Evolutionary conservation across 176 grass and related monocot species (phyloP).

Genomic region (Otatea glauca): DNA sequence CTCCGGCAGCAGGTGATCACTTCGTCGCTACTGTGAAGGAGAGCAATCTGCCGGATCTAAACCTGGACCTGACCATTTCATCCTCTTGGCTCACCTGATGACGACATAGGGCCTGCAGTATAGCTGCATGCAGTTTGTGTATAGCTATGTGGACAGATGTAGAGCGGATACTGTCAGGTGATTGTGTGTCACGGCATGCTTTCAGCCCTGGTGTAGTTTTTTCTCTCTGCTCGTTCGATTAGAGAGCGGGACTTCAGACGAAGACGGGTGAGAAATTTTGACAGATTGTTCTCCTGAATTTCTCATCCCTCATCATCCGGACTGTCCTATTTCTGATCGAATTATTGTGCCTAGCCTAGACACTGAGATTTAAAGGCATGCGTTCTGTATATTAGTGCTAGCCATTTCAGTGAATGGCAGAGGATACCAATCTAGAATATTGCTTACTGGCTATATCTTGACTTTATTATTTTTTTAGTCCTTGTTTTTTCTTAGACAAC

Average conservation of each 20-base stretch:
- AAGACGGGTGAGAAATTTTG: constrained; percentile 29
- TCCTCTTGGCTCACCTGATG: constrained; percentile 59
- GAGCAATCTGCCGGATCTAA: constrained; percentile 38
- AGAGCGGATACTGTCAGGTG: background rate
- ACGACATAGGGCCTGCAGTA: background rate
- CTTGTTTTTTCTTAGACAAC: background rate
- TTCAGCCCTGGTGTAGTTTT: background rate
- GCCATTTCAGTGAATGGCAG: background rate
- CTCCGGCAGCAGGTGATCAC: background rate
- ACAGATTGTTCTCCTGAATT: background rate
- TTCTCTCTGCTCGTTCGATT: background rate
- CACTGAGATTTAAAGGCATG: background rate
- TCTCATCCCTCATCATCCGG: constrained; percentile 46
- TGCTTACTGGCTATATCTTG: background rate
- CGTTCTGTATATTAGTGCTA: background rate
- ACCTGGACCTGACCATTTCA: constrained; percentile 67
- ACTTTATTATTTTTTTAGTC: background rate
- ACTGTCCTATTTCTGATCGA: constrained; percentile 27
- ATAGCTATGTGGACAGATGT: background rate
- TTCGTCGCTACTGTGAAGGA: background rate
- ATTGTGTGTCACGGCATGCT: background rate
- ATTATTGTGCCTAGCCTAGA: background rate
- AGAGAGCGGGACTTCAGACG: constrained; percentile 25
- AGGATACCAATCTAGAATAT: background rate
- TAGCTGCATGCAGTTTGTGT: background rate